Evolutionary conservation across 2,329 filamentous ascomycete genomes (phyloP), one percentile per base, ranked within the genome.

Genomic region (Coniochaeta sp.): DNA sequence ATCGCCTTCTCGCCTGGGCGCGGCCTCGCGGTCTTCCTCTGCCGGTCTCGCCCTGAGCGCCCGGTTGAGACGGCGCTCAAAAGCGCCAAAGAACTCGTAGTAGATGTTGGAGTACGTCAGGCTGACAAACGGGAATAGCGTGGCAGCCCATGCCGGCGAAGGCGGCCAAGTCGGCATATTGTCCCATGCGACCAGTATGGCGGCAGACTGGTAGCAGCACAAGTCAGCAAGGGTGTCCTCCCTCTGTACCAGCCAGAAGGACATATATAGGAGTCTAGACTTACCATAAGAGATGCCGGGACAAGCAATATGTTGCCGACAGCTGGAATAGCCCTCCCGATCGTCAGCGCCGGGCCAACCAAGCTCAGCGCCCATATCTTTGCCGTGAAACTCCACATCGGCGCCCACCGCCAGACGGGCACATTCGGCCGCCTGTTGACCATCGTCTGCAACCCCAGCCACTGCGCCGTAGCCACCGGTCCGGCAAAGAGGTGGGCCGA

Each of bases 401-500:
- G 55, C 38, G 58, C 44, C 58, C 59, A 60, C n/a, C 56, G 57
- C 38, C 57, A 63, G 58, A 62, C 57, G 14, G 62, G 58, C 9
- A 57, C 17, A 11, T 31, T 17, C 8, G 12, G 22, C 28, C n/a
- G 34, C 33, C 58, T 58, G 14, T 63, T 31, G 1, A 59, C 38
- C 59, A 63, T 61, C 9, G 60, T 60, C 43, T 33, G 58, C 43
- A 69, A 31, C 17, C 69, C 67, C 17, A 82, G 62, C 67, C 80
- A 83, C 3, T 71, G 66, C 36, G 76, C 61, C 31, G 79, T 69
- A 16, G 75, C 73, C 14, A 78, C 74, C 3, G 74, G 74, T 9
- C 83, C 83, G 0, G 82, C 79, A 67, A 86, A 84, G 12, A 78
- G 70, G 64, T 76, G 76, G 64, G 84, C 69, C 1, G 81, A 78